Percentiles rank a stretch among this genome's conserved stretches.
Evolutionary conservation across 257 asterid genomes (phyloP).

Genomic region (Salvia miltiorrhiza): DNA sequence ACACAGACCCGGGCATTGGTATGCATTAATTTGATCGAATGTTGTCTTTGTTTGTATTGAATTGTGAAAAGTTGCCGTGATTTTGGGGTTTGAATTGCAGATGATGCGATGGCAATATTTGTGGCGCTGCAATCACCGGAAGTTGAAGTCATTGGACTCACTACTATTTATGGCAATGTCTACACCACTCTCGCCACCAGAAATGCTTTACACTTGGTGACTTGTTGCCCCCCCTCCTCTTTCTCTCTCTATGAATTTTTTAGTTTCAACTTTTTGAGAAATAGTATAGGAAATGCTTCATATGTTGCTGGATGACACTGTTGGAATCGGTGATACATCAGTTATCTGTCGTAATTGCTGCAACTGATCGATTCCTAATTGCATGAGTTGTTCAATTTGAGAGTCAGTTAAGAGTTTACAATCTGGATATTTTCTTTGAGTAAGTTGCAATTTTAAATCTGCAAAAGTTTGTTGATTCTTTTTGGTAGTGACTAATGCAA

Average conservation of each 20-base stretch:
- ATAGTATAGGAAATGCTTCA: background rate
- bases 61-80: background rate
- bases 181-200: constrained; percentile 95
- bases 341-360: background rate
- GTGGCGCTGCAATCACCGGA: constrained; percentile 96
- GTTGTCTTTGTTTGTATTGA: background rate
- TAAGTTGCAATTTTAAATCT: background rate
- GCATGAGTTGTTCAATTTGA: background rate
- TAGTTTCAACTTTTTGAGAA: background rate
- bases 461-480: background rate
- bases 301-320: constrained; percentile 1
- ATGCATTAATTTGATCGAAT: background rate
- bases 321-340: background rate
- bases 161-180: constrained; percentile 90
- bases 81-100: constrained; percentile 31
- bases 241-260: background rate
- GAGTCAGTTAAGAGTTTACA: background rate
- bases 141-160: constrained; percentile 89
- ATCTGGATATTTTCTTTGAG: background rate
- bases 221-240: too few relatives aligned
- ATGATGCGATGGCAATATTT: constrained; percentile 99
- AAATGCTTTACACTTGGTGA: constrained; percentile 95
- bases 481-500: background rate
- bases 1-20: constrained; percentile 97
- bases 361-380: background rate